Evolutionary conservation across 495 filamentous ascomycete species (phyloP).

Genomic region (Arthonia radiata): DNA sequence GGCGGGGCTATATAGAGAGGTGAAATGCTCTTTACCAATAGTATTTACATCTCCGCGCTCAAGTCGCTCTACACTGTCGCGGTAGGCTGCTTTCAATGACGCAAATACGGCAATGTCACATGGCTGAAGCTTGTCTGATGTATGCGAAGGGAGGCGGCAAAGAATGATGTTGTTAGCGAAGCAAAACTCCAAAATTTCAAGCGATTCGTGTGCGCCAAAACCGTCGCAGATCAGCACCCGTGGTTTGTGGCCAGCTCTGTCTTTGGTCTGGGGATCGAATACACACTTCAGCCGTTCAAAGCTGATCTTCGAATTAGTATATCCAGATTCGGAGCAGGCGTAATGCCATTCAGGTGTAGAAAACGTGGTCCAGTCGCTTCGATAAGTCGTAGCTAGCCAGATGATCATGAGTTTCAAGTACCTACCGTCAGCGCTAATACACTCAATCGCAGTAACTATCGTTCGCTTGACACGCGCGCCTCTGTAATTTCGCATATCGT

Average conservation of each 20-base stretch:
- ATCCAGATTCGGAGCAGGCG: conserved; percentile 6
- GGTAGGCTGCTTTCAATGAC: conserved; percentile 7
- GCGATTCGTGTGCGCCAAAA: conserved; percentile 9
- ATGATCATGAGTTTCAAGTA: conserved; percentile 4
- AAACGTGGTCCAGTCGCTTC: conserved; percentile 7
- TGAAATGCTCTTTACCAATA: too few species aligned
- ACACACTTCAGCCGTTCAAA: conserved; percentile 8
- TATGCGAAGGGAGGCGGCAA: conserved; percentile 6
- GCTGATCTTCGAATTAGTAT: conserved; percentile 7
- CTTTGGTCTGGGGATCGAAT: conserved; percentile 9
- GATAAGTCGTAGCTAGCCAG: conserved; percentile 8
- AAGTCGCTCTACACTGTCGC: conserved; percentile 6
- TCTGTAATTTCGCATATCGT: conserved; percentile 3
- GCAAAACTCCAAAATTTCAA: conserved; percentile 8
- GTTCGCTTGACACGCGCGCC: conserved; percentile 5
- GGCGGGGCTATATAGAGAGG: too few species aligned
- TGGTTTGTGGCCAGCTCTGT: conserved; percentile 5
- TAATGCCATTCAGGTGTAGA: conserved; percentile 9
- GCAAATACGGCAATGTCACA: conserved; percentile 6
- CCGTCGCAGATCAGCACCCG: conserved; percentile 7
- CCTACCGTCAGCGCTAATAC: conserved; percentile 4
- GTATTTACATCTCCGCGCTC: conserved; percentile 2
- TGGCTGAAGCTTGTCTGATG: conserved; percentile 7
- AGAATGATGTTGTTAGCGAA: conserved; percentile 9
- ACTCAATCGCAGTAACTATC: conserved; percentile 5